Conservation (phyloP, 257 asterid species). For the Solanum pimpinellifolium region DNA sequence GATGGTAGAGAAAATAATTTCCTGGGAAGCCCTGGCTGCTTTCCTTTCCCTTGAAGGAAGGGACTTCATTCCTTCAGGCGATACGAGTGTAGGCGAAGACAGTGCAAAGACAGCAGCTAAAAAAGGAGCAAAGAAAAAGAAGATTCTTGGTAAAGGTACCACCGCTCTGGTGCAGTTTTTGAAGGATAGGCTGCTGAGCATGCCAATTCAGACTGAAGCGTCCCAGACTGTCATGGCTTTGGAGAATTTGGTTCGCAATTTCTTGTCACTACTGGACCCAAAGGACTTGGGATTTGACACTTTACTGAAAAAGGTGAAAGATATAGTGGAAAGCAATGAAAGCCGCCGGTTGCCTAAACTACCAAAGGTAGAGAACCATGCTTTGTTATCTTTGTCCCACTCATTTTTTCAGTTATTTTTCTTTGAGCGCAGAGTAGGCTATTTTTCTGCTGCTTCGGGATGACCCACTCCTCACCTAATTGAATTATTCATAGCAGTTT, state of each 20-base stretch:
- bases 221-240: background rate
- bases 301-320: constrained; percentile 57
- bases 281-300: constrained; percentile 26
- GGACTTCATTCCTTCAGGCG: constrained; percentile 13
- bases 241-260: constrained; percentile 26
- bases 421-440: background rate
- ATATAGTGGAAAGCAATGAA: constrained; percentile 84
- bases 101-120: constrained; percentile 15
- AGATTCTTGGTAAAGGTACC: constrained; percentile 73
- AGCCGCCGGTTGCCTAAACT: constrained; percentile 68
- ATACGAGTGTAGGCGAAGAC: constrained; percentile 3
- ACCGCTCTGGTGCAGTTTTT: constrained; percentile 49
- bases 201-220: constrained; percentile 9
- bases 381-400: background rate
- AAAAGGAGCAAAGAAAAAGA: constrained; percentile 57
- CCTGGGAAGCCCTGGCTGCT: constrained; percentile 73
- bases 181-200: constrained; percentile 40
- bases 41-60: constrained; percentile 54
- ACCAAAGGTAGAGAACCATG: constrained; percentile 60
- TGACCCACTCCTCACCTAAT: background rate
- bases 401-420: background rate
- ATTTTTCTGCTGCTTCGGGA: background rate
- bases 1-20: constrained; percentile 42
- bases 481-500: background rate
- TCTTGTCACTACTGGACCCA: constrained; percentile 44